phyloP scores from a whole-genome alignment of 495 filamentous ascomycete genomes.

The Chaetomidium leptoderma region DNA sequence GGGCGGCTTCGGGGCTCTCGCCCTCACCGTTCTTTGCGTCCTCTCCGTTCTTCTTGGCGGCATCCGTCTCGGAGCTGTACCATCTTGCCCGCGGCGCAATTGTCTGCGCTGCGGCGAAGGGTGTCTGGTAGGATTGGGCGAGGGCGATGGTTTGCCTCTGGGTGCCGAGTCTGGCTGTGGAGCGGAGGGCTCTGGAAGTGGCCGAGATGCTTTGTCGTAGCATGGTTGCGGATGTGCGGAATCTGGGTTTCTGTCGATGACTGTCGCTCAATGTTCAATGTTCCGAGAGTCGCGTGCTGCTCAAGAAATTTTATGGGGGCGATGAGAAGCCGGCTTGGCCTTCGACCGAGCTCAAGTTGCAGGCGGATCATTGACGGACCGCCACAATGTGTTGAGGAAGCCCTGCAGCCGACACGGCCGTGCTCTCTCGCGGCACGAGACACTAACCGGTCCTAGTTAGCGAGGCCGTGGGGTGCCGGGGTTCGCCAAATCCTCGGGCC shows the following conservation, averaged over 20 bases:
- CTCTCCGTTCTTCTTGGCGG: constrained; percentile 32
- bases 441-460: background rate
- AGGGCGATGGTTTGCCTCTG: constrained; percentile 24
- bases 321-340: constrained; percentile 6
- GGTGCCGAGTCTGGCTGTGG: constrained; percentile 23
- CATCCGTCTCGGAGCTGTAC: constrained; percentile 45
- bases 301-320: constrained; percentile 19
- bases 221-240: constrained; percentile 33
- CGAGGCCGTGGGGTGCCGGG: background rate
- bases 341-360: constrained; percentile 6
- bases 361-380: constrained; percentile 23
- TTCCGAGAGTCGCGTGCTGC: constrained; percentile 8
- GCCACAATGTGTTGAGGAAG: constrained; percentile 4
- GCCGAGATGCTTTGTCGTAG: constrained; percentile 40
- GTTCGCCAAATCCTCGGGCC: too few relatives aligned
- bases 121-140: constrained; percentile 30
- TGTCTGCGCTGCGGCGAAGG: constrained; percentile 25
- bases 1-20: constrained; percentile 34
- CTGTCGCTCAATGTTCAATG: background rate
- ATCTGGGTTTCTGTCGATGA: constrained; percentile 1
- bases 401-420: too few relatives aligned
- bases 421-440: background rate
- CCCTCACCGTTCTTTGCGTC: constrained; percentile 30
- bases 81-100: constrained; percentile 36
- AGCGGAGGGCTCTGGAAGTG: constrained; percentile 38